phyloP scores from a whole-genome alignment of 2,329 filamentous ascomycete genomes.

The Aspergillus melleus region DNA sequence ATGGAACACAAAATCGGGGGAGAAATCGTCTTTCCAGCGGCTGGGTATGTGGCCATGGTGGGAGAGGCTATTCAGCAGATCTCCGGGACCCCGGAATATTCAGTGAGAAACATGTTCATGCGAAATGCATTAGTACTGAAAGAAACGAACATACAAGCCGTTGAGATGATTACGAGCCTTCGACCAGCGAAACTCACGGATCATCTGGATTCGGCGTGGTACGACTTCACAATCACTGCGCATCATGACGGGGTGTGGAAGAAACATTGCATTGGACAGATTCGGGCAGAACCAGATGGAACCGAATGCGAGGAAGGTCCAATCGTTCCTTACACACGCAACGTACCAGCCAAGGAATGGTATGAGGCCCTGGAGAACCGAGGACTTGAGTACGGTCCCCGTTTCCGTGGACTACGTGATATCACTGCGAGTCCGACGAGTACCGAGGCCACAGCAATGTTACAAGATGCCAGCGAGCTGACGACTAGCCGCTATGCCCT shows the following conservation, averaged over 20 bases:
- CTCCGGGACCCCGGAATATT: constrained; percentile 7
- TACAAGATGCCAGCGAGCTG: neutral
- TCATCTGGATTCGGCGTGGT: constrained; percentile 15
- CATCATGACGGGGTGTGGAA: constrained; percentile 13
- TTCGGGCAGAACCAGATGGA: neutral
- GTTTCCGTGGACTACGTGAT: constrained; percentile 14
- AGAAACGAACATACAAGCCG: neutral
- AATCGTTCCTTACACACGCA: neutral
- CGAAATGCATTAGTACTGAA: constrained; percentile 10
- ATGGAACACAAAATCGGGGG: constrained; percentile 27
- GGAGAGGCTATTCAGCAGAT: constrained; percentile 25
- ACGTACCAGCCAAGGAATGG: constrained; percentile 5
- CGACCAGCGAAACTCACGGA: constrained; percentile 8
- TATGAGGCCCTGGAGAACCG: constrained; percentile 11
- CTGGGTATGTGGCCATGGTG: constrained; percentile 28
- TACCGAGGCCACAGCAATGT: constrained; percentile 1
- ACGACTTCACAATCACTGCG: constrained; percentile 16
- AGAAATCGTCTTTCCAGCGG: constrained; percentile 24
- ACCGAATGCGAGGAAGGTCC: neutral
- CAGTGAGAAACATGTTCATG: constrained; percentile 15
- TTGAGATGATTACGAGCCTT: constrained; percentile 18
- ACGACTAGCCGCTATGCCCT: constrained; percentile 17
- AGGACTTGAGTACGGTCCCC: constrained; percentile 15
- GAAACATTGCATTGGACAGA: constrained; percentile 18
- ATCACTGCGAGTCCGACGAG: constrained; percentile 12